Conservation (phyloP, 140 eudicot species). For the Oenanthe javanica region DNA sequence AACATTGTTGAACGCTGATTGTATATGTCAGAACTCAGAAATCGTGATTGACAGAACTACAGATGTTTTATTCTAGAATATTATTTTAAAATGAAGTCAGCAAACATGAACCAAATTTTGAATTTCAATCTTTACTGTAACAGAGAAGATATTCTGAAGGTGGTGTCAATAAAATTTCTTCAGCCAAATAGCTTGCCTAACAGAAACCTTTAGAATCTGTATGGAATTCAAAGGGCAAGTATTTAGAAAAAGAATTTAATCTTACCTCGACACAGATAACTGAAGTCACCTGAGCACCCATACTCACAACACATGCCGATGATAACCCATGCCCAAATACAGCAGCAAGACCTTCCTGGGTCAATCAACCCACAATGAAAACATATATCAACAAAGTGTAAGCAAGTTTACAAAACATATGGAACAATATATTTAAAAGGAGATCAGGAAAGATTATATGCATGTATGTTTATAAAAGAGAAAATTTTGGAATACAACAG, state of each 20-base stretch:
- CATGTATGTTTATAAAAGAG: not conserved
- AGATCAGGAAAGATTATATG: not conserved
- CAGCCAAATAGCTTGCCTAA: not conserved
- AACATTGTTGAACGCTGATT: not conserved
- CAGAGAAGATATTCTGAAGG: no score
- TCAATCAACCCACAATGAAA: constrained; percentile 6
- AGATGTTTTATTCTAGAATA: not conserved
- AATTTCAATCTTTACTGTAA: not conserved
- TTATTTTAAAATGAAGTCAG: not conserved
- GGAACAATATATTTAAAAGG: not conserved
- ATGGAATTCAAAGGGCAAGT: not conserved
- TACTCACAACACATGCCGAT: constrained; percentile 84
- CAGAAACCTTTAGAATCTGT: not conserved
- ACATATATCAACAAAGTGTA: not conserved
- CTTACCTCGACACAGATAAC: constrained; percentile 84
- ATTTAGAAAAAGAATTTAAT: not conserved
- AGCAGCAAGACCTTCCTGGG: constrained; percentile 98
- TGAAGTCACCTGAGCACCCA: constrained; percentile 91
- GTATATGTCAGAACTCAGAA: not conserved
- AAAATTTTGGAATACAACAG: not conserved
- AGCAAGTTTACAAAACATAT: not conserved
- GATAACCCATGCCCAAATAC: constrained; percentile 91
- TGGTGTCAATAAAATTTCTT: not conserved
- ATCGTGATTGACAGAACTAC: not conserved
- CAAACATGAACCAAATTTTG: not conserved